phyloP scores from a whole-genome alignment of 2,329 filamentous ascomycete genomes.

The Plectosphaerella plurivora region DNA sequence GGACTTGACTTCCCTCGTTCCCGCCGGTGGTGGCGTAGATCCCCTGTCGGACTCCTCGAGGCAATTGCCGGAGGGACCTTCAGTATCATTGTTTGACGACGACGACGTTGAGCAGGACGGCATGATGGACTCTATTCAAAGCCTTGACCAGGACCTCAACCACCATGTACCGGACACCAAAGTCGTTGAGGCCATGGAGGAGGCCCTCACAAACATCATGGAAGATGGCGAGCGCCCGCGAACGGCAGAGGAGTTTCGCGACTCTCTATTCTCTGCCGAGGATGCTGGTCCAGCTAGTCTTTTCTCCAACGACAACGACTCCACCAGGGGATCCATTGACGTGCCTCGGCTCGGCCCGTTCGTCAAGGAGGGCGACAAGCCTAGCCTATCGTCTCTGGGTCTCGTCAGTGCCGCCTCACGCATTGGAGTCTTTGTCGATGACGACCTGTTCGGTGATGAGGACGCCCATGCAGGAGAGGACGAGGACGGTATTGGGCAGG shows the following conservation, averaged over 20 bases:
- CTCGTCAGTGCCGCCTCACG: constrained; percentile 83
- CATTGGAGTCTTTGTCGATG: constrained; percentile 88
- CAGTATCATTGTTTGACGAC: constrained; percentile 64
- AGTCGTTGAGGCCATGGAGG: constrained; percentile 89
- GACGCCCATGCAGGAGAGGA: constrained; percentile 83
- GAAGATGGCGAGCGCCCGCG: constrained; percentile 63
- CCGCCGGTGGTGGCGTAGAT: constrained; percentile 34
- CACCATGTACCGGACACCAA: constrained; percentile 64
- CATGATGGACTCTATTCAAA: constrained; percentile 68
- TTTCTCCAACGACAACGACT: constrained; percentile 54
- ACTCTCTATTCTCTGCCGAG: constrained; percentile 62
- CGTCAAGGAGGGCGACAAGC: constrained; percentile 57
- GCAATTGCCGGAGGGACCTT: no score
- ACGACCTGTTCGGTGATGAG: constrained; percentile 90
- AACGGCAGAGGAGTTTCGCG: constrained; percentile 58
- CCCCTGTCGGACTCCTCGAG: constrained; percentile 44
- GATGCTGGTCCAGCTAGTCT: constrained; percentile 41
- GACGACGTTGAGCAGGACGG: constrained; percentile 71
- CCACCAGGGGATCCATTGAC: constrained; percentile 60
- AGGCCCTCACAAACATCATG: constrained; percentile 88
- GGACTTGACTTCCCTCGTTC: constrained; percentile 36
- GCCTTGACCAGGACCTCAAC: constrained; percentile 68
- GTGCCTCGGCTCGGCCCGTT: constrained; percentile 22
- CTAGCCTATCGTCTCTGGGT: constrained; percentile 85
- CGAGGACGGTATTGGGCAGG: constrained; percentile 64